phyloP scores from a whole-genome alignment of 148 eudicot genomes.

The Arbutus unedo region DNA sequence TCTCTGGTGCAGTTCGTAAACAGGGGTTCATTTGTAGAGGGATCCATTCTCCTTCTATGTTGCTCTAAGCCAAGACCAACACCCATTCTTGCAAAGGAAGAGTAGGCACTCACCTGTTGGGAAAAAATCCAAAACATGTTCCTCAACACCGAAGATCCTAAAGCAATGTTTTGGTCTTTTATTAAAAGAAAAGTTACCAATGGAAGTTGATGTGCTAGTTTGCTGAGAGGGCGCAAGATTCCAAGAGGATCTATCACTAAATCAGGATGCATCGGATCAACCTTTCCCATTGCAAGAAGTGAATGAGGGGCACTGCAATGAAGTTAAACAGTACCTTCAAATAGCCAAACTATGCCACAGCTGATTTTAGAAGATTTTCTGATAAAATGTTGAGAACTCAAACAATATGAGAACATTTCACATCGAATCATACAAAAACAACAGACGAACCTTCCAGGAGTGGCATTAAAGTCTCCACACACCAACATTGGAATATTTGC shows the following conservation, averaged over 20 bases:
- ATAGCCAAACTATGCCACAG: background rate
- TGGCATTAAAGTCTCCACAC: slow-evolving; percentile 77
- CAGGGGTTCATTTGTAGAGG: slow-evolving; percentile 78
- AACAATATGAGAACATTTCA: background rate
- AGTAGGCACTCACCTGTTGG: slow-evolving; percentile 91
- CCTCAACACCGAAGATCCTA: background rate
- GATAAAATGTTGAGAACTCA: background rate
- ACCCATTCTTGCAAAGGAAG: slow-evolving; percentile 81
- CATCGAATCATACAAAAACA: slow-evolving; percentile 5
- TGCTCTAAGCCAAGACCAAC: slow-evolving; percentile 68
- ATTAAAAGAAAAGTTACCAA: slow-evolving; percentile 45
- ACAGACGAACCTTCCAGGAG: slow-evolving; percentile 74
- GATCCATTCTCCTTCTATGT: slow-evolving; percentile 83
- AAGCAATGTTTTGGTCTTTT: background rate
- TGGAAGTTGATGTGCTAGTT: slow-evolving; percentile 82
- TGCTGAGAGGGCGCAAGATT: slow-evolving; percentile 75
- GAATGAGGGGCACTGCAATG: slow-evolving; percentile 86
- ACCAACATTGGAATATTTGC: slow-evolving; percentile 9
- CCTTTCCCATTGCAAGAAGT: slow-evolving; percentile 94
- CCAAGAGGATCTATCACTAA: slow-evolving; percentile 79
- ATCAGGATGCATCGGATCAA: slow-evolving; percentile 47
- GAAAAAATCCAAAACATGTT: slow-evolving; percentile 12
- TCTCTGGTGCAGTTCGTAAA: slow-evolving; percentile 95
- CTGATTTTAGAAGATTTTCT: background rate
- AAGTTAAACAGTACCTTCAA: slow-evolving; percentile 7